These are phyloP conservation scores for Dactylella cylindrospora DNA, from an alignment of 2,329 filamentous ascomycete species.

Conservation along the genomic window DNA sequence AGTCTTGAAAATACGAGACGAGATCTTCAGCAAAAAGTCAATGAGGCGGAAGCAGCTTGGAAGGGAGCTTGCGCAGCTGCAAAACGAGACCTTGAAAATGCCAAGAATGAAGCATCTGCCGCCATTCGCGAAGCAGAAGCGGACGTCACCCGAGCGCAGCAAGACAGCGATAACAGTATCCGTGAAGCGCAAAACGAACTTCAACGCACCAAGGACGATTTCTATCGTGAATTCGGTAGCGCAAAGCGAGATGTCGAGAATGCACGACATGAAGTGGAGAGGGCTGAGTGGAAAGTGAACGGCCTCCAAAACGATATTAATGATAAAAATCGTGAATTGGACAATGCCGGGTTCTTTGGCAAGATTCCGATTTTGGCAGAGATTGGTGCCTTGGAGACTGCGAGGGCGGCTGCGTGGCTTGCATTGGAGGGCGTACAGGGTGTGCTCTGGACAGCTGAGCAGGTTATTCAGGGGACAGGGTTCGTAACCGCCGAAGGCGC, in stretches of 20 bases:
- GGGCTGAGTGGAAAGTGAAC: conserved; percentile 1
- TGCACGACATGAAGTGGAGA: conserved; percentile 1
- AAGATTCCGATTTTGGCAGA: not conserved
- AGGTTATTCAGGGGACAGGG: conserved; percentile 2
- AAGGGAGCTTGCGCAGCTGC: not conserved
- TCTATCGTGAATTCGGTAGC: conserved; percentile 5
- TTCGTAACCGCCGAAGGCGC: conserved; percentile 5
- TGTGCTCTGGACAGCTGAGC: conserved; percentile 1
- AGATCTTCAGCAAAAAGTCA: conserved; percentile 6
- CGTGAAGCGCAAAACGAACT: conserved; percentile 5
- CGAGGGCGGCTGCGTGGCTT: not conserved
- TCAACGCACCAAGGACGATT: conserved; percentile 4
- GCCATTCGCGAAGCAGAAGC: not conserved
- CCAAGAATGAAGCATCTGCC: conserved; percentile 2
- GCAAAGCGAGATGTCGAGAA: conserved; percentile 13
- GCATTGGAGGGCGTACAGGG: conserved; percentile 1
- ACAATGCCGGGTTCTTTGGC: not conserved
- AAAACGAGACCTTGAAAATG: not conserved
- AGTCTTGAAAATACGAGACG: conserved; percentile 15
- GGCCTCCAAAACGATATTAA: not conserved
- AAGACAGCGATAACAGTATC: conserved; percentile 5
- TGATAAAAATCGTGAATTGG: not conserved
- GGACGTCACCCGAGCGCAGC: conserved; percentile 2
- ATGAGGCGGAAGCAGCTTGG: conserved; percentile 1
- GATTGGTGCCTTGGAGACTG: conserved; percentile 1